These are phyloP conservation scores for Bothriochloa decipiens DNA, from an alignment of 176 grass and related monocot species.

Conservation along the genomic window DNA sequence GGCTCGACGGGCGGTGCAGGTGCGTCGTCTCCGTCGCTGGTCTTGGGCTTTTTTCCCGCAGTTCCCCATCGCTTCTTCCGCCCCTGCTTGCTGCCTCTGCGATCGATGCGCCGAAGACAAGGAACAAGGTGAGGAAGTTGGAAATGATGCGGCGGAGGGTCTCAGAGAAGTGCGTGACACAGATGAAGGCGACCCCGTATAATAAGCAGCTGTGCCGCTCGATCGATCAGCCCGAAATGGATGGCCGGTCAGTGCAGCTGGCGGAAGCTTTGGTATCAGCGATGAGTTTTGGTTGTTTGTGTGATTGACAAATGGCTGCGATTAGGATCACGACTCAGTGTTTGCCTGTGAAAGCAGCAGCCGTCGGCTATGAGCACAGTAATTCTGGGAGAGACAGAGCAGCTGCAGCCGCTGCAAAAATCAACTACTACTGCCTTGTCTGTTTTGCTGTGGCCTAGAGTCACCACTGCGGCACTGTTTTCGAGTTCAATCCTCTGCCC, in stretches of 20 bases:
- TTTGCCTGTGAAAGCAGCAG: too few species aligned
- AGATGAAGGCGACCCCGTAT: slow-evolving; percentile 8
- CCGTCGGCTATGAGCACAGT: too few species aligned
- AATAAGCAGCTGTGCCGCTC: background rate
- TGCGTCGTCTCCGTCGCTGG: slow-evolving; percentile 12
- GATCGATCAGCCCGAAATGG: background rate
- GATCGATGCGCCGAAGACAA: background rate
- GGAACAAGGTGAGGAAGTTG: background rate
- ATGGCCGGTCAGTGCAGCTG: slow-evolving; percentile 16
- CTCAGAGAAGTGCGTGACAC: background rate
- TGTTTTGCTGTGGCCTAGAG: too few species aligned
- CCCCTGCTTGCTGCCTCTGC: too few species aligned
- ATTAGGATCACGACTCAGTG: background rate
- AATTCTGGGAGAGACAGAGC: too few species aligned
- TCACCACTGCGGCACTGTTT: too few species aligned
- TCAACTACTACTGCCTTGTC: too few species aligned
- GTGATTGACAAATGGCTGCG: slow-evolving; percentile 7
- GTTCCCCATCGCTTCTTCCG: slow-evolving; percentile 30
- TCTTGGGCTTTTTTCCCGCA: slow-evolving; percentile 44
- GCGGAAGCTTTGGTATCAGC: slow-evolving; percentile 25
- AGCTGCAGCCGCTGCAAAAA: too few species aligned
- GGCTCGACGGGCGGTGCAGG: background rate
- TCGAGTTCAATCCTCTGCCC: too few species aligned
- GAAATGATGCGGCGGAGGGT: background rate
- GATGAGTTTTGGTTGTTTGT: background rate